Evolutionary conservation across 495 filamentous ascomycete species (phyloP), one percentile per base, ranked within the genome.

Genomic region (Pyronema domesticum): DNA sequence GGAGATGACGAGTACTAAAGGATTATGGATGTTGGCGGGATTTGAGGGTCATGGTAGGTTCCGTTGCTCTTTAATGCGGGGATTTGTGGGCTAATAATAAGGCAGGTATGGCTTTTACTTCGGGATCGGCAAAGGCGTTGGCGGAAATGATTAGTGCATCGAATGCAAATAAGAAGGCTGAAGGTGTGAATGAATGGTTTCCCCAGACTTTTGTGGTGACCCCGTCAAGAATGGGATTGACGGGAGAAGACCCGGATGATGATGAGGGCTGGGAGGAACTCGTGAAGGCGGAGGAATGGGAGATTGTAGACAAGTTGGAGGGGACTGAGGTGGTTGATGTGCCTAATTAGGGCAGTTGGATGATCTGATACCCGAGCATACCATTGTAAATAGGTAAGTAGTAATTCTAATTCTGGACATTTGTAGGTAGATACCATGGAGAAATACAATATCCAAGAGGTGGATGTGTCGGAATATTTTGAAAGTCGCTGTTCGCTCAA

Each of bases 1-100:
- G 11, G 54, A 48, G 18, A 54, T 63, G 30, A 14, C 49, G 23
- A 56, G 61, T 23, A 67, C 69, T 11, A 37, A 62, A 1, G 71
- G 72, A 3, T 65, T 82, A 50, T 83, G 71, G 72, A 60, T 84
- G 6, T 73, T 74, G 55, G 80, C 72, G 7, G 81, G 75, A 9
- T 85, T 79, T 62, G 78, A 75, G 37, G 86, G 85, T 0, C 84
- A 93, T 60, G 85, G 86, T 61, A 40, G 11, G 59, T 49, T 56
- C 37, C n/a, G 19, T 46, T 51, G 42, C 14, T 33, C 15, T 10
- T 40, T 37, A 23, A 18, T 34, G 6, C 14, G n/a, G 15, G 23
- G 1, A n/a, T 9, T 42, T 46, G 9, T 14, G 14, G 2, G 37
- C 48, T 56, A 18, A 30, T 11, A 1, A 5, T 46, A 11, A 1